Percentiles rank a stretch among this genome's conserved stretches.
Conservation (phyloP, 2,329 filamentous ascomycete genomes). For the Malbranchea zuffiana region DNA sequence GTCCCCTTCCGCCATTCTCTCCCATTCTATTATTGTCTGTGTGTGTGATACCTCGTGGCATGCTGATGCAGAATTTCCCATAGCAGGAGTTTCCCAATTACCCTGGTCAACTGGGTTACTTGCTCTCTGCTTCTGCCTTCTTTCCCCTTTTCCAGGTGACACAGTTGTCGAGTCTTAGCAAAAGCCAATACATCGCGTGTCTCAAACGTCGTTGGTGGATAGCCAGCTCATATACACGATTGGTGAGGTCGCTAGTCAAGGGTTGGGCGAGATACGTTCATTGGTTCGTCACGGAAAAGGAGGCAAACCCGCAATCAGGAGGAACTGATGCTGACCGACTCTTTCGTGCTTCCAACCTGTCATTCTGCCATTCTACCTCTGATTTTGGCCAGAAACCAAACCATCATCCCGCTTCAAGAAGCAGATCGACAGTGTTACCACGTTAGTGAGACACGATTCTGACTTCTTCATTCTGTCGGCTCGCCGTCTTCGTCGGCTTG, state of each 20-base stretch:
- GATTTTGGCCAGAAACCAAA: constrained; percentile 1
- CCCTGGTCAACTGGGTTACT: constrained; percentile 3
- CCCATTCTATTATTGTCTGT: constrained; percentile 9
- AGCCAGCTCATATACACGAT: constrained; percentile 1
- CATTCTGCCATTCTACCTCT: not conserved
- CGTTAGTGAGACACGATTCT: constrained; percentile 8
- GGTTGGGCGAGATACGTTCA: constrained; percentile 2
- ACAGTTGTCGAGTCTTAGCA: constrained; percentile 6
- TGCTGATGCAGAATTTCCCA: constrained; percentile 7
- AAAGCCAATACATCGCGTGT: constrained; percentile 6
- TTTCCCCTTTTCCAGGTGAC: constrained; percentile 8
- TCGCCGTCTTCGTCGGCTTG: too few relatives aligned
- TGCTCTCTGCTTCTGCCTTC: constrained; percentile 5
- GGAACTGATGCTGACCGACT: constrained; percentile 10
- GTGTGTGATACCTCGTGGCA: constrained; percentile 12
- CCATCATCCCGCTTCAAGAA: constrained; percentile 4
- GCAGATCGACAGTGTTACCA: constrained; percentile 9
- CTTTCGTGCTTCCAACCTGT: constrained; percentile 6
- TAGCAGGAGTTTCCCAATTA: constrained; percentile 7
- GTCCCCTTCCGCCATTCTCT: constrained; percentile 2
- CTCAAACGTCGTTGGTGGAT: constrained; percentile 9
- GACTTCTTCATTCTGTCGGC: constrained; percentile 8
- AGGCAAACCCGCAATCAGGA: constrained; percentile 9
- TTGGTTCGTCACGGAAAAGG: constrained; percentile 7
- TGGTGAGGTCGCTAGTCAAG: constrained; percentile 2